Evolutionary conservation across 1,139 yeast genomes (phyloP).

Genomic region (Saccharomyces hybrid): DNA sequence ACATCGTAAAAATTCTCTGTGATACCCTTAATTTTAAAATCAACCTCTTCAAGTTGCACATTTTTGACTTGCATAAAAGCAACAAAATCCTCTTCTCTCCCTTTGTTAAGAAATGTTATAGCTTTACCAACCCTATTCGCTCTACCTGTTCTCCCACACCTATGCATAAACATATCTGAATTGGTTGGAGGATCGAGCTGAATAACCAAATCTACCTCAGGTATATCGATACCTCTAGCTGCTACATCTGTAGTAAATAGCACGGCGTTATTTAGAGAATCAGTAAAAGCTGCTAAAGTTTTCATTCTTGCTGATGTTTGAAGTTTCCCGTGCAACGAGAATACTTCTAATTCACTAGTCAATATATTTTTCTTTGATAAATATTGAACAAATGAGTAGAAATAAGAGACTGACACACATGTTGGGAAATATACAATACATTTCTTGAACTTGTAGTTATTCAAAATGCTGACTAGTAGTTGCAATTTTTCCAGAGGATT

Average conservation of each 20-base stretch:
- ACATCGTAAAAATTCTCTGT: conserved; percentile 33
- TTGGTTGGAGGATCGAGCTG: conserved; percentile 91
- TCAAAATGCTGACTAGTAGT: conserved; percentile 46
- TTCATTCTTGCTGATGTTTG: conserved; percentile 66
- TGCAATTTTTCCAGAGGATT: conserved; percentile 57
- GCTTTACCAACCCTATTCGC: conserved; percentile 81
- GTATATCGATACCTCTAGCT: conserved; percentile 88
- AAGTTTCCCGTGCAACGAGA: conserved; percentile 80
- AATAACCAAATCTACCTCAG: conserved; percentile 81
- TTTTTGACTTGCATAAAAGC: conserved; percentile 74
- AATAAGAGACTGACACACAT: conserved; percentile 71
- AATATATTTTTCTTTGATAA: conserved; percentile 22
- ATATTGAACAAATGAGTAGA: conserved; percentile 49
- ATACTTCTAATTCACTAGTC: conserved; percentile 38
- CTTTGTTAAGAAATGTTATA: conserved; percentile 57
- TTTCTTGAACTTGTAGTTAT: conserved; percentile 54
- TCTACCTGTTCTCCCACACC: conserved; percentile 91
- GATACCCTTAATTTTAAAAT: conserved; percentile 18
- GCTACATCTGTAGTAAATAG: conserved; percentile 81
- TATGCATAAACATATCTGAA: conserved; percentile 76
- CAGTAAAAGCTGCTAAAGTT: conserved; percentile 55
- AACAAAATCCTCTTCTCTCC: conserved; percentile 75
- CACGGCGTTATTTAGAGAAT: conserved; percentile 44
- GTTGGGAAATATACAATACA: conserved; percentile 90
- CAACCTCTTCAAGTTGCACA: conserved; percentile 43